phyloP scores from a whole-genome alignment of 202 grass and related monocot species.

The Tripidium arundinaceum region DNA sequence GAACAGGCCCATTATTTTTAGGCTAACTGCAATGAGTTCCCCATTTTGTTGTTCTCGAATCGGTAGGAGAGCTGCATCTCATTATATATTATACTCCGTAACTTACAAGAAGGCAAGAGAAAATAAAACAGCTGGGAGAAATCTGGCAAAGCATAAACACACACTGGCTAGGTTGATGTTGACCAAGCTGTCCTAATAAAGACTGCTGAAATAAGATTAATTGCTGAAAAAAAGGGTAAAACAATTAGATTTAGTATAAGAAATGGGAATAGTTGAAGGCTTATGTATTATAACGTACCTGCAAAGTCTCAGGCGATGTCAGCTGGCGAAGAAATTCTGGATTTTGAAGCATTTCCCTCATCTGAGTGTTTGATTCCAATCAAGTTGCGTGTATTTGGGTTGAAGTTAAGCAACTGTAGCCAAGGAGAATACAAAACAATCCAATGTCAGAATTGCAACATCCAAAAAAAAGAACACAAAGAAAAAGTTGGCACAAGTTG shows the following conservation, averaged over 20 bases:
- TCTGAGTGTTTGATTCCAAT: conserved; percentile 71
- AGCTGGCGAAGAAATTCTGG: conserved; percentile 79
- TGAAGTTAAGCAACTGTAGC: conserved; percentile 63
- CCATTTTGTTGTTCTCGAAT: not conserved
- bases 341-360: conserved; percentile 82
- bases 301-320: conserved; percentile 70
- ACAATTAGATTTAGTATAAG: not conserved
- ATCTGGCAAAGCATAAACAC: not conserved
- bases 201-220: conserved; percentile 66
- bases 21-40: no score
- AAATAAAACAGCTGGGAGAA: not conserved
- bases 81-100: not conserved
- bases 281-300: conserved; percentile 37
- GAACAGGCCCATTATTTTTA: no score
- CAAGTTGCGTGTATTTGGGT: conserved; percentile 55
- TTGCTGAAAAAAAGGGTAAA: conserved; percentile 37
- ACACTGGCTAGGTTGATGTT: conserved; percentile 38
- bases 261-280: not conserved
- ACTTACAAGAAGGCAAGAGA: not conserved
- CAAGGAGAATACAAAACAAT: conserved; percentile 9
- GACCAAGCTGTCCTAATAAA: conserved; percentile 52
- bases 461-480: conserved; percentile 1
- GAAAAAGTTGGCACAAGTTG: not conserved
- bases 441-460: not conserved
- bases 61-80: not conserved